Base-by-base conservation (phyloP, 2,329 filamentous ascomycete species). In the Knufia petricola region DNA sequence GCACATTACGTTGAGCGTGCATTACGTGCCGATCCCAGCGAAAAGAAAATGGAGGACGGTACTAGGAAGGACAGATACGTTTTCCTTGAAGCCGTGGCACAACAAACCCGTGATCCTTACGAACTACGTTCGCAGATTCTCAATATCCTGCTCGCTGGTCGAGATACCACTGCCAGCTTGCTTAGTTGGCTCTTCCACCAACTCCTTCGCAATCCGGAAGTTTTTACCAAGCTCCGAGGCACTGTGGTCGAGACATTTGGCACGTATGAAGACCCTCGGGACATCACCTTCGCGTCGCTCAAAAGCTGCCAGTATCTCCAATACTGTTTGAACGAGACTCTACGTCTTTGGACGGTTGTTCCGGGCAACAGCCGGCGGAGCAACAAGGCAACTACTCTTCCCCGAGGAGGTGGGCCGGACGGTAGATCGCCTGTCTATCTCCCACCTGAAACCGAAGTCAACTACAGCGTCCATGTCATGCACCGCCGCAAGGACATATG, bases 401-500 rank as follows among this genome's bases (percentile, higher is more conserved):
- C 74, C 38, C 59, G 67, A 28, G 67, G 73, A 52, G 69, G 75
- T 57, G 67, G 76, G 6, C 58, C 69, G 15, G 68, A 72, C 48
- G 67, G 69, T 31, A 63, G 60, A 39, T 61, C 63, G 0, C 73
- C 74, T 1, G 57, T 77, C 4, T 70, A 72, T 51, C 63, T 77
- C 3, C 63, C 62, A 17, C 70, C 70, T 46, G 72, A 70, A 58
- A 80, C 79, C 1, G 65, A 75, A 4, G 70, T 92, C 52, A 71
- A 67, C 39, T 92, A 87, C 70, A 80, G 74, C 40, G 73, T 82
- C 0, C 74, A 87, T 47, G 66, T 78, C 3, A 85, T 90, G 83
- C 87, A 94, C 61, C 79, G 85, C 1, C 77, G 84, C 12, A 64
- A 62, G 36, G 73, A 76, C 36, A 59, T 70, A 49, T 76, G 66